Evolutionary conservation across 805 yeast genomes (phyloP), one percentile per base, ranked within the genome.

Genomic region (Schizosaccharomyces japonicus): DNA sequence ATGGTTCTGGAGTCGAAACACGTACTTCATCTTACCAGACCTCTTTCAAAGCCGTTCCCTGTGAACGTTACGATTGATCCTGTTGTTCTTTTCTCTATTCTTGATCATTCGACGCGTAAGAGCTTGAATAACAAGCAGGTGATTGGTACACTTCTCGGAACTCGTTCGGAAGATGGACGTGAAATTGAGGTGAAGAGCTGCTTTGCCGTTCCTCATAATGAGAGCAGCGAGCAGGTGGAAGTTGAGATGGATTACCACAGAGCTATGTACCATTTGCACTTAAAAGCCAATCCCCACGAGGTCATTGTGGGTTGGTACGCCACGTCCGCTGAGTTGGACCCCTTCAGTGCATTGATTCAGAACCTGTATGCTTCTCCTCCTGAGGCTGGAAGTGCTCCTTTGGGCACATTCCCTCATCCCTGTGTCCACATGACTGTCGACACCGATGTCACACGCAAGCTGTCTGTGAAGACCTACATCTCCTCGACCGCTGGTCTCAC

Each of bases 111-210:
- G 25, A 65, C 73, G 49, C 69, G 80, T 63, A 62, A 73, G 46
- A 73, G 64, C 61, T 67, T 66, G 59, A 72, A 70, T 53, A 68
- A 66, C 51, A 56, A 58, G 47, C 71, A 90, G 60, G 73, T 78
- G 51, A 76, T 83, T 54, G 94, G 94, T 51, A 80, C 93, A 11
- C 68, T 83, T 50, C 66, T 83, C 44, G 94, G 94, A 30, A 63
- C 70, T 45, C 71, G 93, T 60, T 77, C 85, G 25, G 93, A 82
- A 51, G 94, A 82, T 59, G 92, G 92, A 11, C 64, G 72, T 15
- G 78, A 72, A 55, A 68, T 80, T 42, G 87, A 77, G 56, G 66
- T 83, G 55, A 71, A 74, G 58, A 80, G 75, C 52, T 79, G 83
- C 17, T 83, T 77, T 62, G 70, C 81, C 60, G 90, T 83, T 49